Percentiles rank a stretch among this genome's conserved stretches.
Evolutionary conservation across 768 basidiomycete species (phyloP).

Genomic region (Auriscalpium orientale): DNA sequence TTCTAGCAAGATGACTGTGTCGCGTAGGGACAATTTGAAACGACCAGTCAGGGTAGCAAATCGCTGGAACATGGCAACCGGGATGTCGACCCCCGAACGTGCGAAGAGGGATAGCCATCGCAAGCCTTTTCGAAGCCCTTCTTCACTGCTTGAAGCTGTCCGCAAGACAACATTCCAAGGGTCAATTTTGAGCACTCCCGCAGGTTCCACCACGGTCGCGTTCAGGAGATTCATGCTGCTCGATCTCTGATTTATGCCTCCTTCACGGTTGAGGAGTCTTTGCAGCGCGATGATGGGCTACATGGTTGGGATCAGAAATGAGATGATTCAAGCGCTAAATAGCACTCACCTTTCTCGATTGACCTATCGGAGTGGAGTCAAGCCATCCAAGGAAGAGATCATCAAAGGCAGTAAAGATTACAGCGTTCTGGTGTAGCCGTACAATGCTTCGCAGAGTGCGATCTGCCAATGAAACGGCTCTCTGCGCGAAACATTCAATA

Average conservation of each 20-base stretch:
- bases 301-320: not conserved
- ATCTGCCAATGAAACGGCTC: constrained; percentile 25
- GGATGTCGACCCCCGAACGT: constrained; percentile 57
- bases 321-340: not conserved
- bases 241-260: constrained; percentile 33
- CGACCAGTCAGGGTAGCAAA: constrained; percentile 35
- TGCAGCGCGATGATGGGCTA: constrained; percentile 48
- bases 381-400: constrained; percentile 56
- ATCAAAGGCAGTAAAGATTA: constrained; percentile 52
- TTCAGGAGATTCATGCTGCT: constrained; percentile 30
- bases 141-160: constrained; percentile 32
- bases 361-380: constrained; percentile 31
- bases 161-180: constrained; percentile 47
- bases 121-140: constrained; percentile 40
- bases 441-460: constrained; percentile 42
- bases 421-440: constrained; percentile 43
- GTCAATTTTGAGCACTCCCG: constrained; percentile 29
- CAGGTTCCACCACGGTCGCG: constrained; percentile 22
- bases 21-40: constrained; percentile 32
- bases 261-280: constrained; percentile 50
- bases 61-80: constrained; percentile 41
- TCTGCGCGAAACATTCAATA: not conserved
- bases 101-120: constrained; percentile 57
- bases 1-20: constrained; percentile 45
- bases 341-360: constrained; percentile 33